A percentile compares a stretch with the other conserved stretches of the same genome.
These are phyloP conservation scores for Colletotrichum sp. DNA, from an alignment of 2,329 filamentous ascomycete genomes.

Conservation along the genomic window DNA sequence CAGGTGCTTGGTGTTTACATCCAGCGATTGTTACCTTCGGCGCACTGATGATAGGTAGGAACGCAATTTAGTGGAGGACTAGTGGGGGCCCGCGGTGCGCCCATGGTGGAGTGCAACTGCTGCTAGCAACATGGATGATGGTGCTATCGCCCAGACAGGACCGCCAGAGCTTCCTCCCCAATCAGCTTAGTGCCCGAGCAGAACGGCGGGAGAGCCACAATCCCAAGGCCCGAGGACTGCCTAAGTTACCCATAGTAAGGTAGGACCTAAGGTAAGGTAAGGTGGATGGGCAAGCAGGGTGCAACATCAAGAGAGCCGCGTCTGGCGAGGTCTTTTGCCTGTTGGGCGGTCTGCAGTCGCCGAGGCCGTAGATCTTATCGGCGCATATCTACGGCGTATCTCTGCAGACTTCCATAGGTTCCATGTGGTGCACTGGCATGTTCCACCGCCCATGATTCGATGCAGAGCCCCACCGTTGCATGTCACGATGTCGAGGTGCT, in stretches of 20 bases:
- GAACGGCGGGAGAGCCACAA: neutral
- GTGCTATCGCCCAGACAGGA: constrained; percentile 2
- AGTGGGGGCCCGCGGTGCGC: neutral
- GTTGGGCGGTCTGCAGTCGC: neutral
- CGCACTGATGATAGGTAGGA: constrained; percentile 3
- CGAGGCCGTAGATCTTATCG: neutral
- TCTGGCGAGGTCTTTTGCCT: neutral
- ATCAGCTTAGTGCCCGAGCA: neutral
- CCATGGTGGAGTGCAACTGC: neutral
- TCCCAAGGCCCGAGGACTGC: neutral
- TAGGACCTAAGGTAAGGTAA: too few species aligned
- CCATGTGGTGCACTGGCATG: neutral
- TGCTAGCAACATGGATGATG: constrained; percentile 9
- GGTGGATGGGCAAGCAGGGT: neutral
- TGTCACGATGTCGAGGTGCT: neutral
- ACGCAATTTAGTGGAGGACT: constrained; percentile 6
- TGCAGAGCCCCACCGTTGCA: neutral
- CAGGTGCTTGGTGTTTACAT: neutral
- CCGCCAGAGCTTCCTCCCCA: neutral
- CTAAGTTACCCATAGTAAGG: neutral
- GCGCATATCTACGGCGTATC: neutral
- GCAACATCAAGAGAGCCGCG: constrained; percentile 10
- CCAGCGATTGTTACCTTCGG: neutral
- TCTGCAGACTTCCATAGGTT: neutral
- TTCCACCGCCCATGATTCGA: neutral